Evolutionary conservation across 768 basidiomycete species (phyloP).

Genomic region (Mycena belliarum): DNA sequence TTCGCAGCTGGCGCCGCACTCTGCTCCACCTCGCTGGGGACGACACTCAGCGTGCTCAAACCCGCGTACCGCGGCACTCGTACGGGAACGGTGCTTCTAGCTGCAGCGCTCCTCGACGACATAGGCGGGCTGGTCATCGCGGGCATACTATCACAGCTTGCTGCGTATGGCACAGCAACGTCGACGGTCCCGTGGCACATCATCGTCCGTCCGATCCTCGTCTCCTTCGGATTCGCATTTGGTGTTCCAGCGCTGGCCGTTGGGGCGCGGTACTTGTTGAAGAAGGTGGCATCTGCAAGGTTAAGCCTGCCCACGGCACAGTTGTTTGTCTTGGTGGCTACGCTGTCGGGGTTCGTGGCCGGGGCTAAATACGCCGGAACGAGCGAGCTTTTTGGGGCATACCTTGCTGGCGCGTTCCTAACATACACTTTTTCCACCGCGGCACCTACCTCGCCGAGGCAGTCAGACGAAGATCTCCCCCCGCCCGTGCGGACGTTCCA

Average conservation of each 20-base stretch:
- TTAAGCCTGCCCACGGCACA: slow-evolving; percentile 23
- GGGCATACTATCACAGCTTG: slow-evolving; percentile 49
- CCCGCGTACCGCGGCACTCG: slow-evolving; percentile 47
- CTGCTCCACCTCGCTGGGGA: slow-evolving; percentile 66
- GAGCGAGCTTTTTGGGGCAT: slow-evolving; percentile 64
- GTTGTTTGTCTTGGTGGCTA: slow-evolving; percentile 38
- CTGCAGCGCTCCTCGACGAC: slow-evolving; percentile 68
- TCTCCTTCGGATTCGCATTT: slow-evolving; percentile 52
- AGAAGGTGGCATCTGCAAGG: not conserved
- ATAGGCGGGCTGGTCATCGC: slow-evolving; percentile 61
- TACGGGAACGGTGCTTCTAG: slow-evolving; percentile 58
- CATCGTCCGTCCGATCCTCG: slow-evolving; percentile 56
- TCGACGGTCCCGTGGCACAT: slow-evolving; percentile 30
- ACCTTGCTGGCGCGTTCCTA: slow-evolving; percentile 55
- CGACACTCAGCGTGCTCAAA: slow-evolving; percentile 62
- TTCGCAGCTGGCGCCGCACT: slow-evolving; percentile 66
- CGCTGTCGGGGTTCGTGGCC: slow-evolving; percentile 47
- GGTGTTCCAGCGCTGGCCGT: slow-evolving; percentile 37
- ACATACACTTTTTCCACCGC: slow-evolving; percentile 32
- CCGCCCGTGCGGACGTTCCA: slow-evolving; percentile 33
- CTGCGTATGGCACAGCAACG: slow-evolving; percentile 17
- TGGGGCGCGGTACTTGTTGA: slow-evolving; percentile 3
- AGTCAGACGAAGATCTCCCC: not conserved
- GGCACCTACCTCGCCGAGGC: not conserved
- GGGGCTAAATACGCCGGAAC: slow-evolving; percentile 55